These are phyloP conservation scores for Lepiota venenata DNA, from an alignment of 768 basidiomycete species.

Conservation along the genomic window DNA sequence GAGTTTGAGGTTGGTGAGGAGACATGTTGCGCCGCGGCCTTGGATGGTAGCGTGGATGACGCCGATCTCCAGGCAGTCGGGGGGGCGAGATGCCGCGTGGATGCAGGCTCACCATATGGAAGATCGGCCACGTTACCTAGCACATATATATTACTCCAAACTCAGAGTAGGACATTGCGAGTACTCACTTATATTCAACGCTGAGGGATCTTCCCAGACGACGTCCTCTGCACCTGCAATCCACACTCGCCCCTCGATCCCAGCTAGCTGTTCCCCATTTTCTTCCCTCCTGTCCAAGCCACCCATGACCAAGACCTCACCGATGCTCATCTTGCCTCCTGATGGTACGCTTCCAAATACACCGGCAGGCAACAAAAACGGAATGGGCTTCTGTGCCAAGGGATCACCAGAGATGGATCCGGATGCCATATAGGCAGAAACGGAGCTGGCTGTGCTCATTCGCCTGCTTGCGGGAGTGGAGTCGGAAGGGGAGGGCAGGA, in stretches of 20 bases:
- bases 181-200: background rate
- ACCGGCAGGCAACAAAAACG: constrained; percentile 22
- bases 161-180: background rate
- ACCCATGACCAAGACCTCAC: constrained; percentile 21
- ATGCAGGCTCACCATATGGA: background rate
- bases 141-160: background rate
- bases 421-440: background rate
- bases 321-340: constrained; percentile 20
- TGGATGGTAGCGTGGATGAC: background rate
- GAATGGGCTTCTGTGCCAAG: constrained; percentile 13
- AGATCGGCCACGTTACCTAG: background rate
- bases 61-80: background rate
- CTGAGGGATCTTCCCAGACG: background rate
- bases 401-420: background rate
- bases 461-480: constrained; percentile 3
- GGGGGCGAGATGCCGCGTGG: background rate
- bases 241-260: constrained; percentile 18
- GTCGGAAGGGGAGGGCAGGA: constrained; percentile 3
- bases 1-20: background rate
- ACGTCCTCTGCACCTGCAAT: constrained; percentile 20
- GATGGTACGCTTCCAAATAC: constrained; percentile 12
- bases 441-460: background rate
- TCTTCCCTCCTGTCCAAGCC: constrained; percentile 7
- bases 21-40: background rate
- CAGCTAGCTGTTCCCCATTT: too few relatives aligned